Evolutionary conservation across 1,139 yeast species (phyloP).

Genomic region (Yamadazyma dushanensis): DNA sequence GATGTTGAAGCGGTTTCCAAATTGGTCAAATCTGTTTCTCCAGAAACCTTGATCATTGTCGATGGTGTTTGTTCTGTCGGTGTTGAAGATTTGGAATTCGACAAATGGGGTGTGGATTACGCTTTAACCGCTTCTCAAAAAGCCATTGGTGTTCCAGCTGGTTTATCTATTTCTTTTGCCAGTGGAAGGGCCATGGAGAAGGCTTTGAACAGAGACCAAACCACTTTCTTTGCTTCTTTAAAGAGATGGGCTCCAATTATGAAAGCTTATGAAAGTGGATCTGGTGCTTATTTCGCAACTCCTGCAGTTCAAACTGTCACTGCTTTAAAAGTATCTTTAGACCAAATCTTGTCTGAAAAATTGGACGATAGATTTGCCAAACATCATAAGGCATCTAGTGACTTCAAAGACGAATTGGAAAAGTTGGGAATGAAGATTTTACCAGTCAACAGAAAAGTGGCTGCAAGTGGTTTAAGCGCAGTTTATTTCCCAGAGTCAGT

Average conservation of each 20-base stretch:
- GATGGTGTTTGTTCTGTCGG: conserved; percentile 96
- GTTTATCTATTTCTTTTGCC: conserved; percentile 75
- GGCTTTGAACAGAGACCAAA: conserved; percentile 54
- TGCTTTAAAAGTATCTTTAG: conserved; percentile 76
- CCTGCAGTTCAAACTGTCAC: conserved; percentile 88
- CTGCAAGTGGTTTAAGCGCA: conserved; percentile 89
- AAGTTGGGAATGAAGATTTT: conserved; percentile 68
- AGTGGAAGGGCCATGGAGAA: conserved; percentile 72
- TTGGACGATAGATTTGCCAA: conserved; percentile 62
- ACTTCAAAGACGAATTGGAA: conserved; percentile 60
- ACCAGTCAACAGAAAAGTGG: conserved; percentile 57
- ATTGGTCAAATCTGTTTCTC: conserved; percentile 63
- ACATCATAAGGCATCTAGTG: conserved; percentile 62
- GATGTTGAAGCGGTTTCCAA: conserved; percentile 66
- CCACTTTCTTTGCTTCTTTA: conserved; percentile 72
- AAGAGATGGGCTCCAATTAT: conserved; percentile 88
- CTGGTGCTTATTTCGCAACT: conserved; percentile 88
- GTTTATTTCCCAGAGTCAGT: conserved; percentile 79
- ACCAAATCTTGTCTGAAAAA: conserved; percentile 62
- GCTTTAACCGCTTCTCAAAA: conserved; percentile 92
- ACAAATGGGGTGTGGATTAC: conserved; percentile 87
- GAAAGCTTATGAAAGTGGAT: conserved; percentile 81
- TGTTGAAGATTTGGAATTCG: conserved; percentile 82
- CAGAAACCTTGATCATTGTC: conserved; percentile 79
- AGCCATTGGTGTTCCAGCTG: conserved; percentile 94